Conservation (phyloP, 768 basidiomycete genomes). For the Tulasnella sp. region DNA sequence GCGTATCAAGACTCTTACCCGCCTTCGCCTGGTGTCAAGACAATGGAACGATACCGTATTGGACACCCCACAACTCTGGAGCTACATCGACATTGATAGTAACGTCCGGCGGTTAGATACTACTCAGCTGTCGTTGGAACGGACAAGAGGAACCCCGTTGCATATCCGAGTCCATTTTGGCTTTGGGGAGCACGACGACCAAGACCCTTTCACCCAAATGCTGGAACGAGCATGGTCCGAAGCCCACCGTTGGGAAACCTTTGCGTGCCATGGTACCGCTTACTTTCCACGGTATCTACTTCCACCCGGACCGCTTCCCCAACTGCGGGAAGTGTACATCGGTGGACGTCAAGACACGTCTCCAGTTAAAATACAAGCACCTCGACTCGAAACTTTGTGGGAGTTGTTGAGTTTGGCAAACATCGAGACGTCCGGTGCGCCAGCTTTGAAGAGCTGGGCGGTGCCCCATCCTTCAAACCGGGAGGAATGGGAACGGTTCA, state of each 20-base stretch:
- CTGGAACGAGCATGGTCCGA: not conserved
- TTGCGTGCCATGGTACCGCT: not conserved
- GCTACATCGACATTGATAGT: not conserved
- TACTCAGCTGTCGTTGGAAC: not conserved
- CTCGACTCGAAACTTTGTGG: not conserved
- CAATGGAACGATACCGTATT: not conserved
- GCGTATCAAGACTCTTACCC: not conserved
- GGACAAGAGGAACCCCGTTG: not conserved
- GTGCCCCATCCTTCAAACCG: not conserved
- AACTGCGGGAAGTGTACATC: not conserved
- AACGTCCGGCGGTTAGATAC: not conserved
- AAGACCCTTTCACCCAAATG: not conserved
- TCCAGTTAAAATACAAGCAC: not conserved
- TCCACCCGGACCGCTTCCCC: not conserved
- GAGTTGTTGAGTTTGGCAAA: not conserved
- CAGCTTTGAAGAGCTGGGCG: not conserved
- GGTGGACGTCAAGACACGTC: not conserved
- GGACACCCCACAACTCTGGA: not conserved
- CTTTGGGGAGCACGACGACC: too few relatives aligned
- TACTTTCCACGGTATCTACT: not conserved
- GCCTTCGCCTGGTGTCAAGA: not conserved
- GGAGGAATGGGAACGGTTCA: not conserved
- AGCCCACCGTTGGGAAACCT: not conserved
- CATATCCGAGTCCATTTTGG: not conserved
- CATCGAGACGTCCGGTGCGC: not conserved